A percentile compares a stretch with the other conserved stretches of the same genome.
phyloP scores from a whole-genome alignment of 2,329 filamentous ascomycete genomes.

The Neurospora sp. region DNA sequence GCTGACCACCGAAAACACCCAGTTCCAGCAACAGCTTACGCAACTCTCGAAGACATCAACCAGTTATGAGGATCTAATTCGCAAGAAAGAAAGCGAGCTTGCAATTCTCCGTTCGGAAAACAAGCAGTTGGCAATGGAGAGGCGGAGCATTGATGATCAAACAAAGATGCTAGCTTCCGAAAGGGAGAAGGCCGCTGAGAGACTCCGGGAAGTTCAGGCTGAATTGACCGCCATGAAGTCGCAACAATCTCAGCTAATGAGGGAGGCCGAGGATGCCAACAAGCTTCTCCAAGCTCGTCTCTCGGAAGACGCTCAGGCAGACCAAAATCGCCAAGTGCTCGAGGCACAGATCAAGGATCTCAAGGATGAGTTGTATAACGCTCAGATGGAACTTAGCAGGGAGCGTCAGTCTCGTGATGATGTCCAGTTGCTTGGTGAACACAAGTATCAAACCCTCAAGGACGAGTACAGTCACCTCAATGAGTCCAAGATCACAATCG shows the following conservation, averaged over 20 bases:
- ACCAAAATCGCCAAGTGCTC: conserved; percentile 69
- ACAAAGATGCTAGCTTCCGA: conserved; percentile 60
- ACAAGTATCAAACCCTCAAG: conserved; percentile 73
- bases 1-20: conserved; percentile 68
- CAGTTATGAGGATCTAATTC: conserved; percentile 87
- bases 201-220: conserved; percentile 75
- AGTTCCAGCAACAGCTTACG: conserved; percentile 74
- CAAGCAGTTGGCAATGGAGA: conserved; percentile 73
- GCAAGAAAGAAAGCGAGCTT: conserved; percentile 89
- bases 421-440: conserved; percentile 79
- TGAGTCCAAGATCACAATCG: conserved; percentile 91
- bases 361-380: conserved; percentile 73
- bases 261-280: conserved; percentile 83
- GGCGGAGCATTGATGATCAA: conserved; percentile 67
- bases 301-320: conserved; percentile 79
- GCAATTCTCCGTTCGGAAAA: conserved; percentile 75
- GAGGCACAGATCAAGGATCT: conserved; percentile 81
- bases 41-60: conserved; percentile 86
- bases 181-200: conserved; percentile 66
- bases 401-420: conserved; percentile 92
- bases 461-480: conserved; percentile 81
- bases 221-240: conserved; percentile 80
- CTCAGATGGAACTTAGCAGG: conserved; percentile 79
- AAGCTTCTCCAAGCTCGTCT: conserved; percentile 77
- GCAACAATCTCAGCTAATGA: conserved; percentile 73